Evolutionary conservation across 1,284 basidiomycete species (phyloP), one percentile per base, ranked within the genome.

Genomic region (Ganoderma multipileum): DNA sequence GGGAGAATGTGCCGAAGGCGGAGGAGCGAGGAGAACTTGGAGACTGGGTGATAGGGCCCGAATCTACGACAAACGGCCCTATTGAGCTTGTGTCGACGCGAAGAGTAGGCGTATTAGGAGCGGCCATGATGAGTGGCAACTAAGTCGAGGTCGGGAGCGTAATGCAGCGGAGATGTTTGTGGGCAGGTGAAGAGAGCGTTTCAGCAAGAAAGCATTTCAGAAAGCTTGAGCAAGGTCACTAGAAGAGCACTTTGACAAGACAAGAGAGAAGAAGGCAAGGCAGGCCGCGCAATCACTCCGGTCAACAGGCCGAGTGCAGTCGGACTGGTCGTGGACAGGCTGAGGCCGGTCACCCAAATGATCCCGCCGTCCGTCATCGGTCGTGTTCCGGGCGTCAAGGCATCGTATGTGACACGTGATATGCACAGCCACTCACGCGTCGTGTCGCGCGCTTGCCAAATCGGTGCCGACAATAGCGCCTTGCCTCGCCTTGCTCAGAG

Each of bases 11-110:
- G 8, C 52, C 47, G 36, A 68, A 66, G 39, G 67, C 52, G 26
- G 67, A 67, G 8, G 72, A 73, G 41, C 64, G 63, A 26, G 67
- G 66, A 30, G 67, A 69, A 23, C 61, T 71, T 2, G 68, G 62
- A 2, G 70, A 59, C 3, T 55, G 38, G 3, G 66, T 3, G 59
- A 64, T 28, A 12, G 18, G 38, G 33, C 61, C 64, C 11, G n/a
- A 18, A 1, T 67, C 68, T 33, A 68, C 63, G 2, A 63, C 62
- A 61, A 67, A 68, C 23, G 55, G 58, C 3, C 67, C 66, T 4
- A 63, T 61, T 11, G 69, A 71, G 41, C 71, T 73, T 11, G 75
- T 79, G 52, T 78, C 77, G 5, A 79, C 67, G 20, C 77, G 77
- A 54, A 79, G 74, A 20, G 71, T 63, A 7, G 75, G 76, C 7